These are phyloP conservation scores for Hypsizygus marmoreus DNA, from an alignment of 768 basidiomycete genomes.

Conservation along the genomic window DNA sequence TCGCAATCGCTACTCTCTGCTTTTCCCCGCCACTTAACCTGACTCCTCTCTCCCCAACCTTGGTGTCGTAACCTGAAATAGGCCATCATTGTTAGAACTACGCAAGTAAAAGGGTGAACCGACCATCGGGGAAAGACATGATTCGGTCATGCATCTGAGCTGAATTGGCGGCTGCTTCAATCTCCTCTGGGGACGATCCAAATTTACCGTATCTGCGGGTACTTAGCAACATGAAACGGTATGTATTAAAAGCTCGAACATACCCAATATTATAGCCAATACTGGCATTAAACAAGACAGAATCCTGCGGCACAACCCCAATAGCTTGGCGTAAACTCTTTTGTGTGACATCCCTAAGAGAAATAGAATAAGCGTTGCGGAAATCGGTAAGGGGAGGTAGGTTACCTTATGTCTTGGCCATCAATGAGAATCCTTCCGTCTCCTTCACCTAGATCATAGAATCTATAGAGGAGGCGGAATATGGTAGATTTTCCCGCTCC, in stretches of 20 bases:
- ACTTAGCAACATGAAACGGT: background rate
- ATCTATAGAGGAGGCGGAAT: slow-evolving; percentile 84
- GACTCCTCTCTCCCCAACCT: slow-evolving; percentile 89
- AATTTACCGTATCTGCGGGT: slow-evolving; percentile 71
- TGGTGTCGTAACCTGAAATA: slow-evolving; percentile 67
- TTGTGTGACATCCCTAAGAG: slow-evolving; percentile 74
- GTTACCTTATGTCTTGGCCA: slow-evolving; percentile 73
- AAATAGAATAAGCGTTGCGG: background rate
- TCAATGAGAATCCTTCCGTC: slow-evolving; percentile 82
- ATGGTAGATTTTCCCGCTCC: slow-evolving; percentile 86
- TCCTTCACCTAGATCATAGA: slow-evolving; percentile 86
- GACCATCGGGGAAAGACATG: slow-evolving; percentile 76
- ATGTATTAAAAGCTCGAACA: slow-evolving; percentile 16
- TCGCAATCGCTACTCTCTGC: slow-evolving; percentile 85
- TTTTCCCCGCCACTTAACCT: slow-evolving; percentile 87
- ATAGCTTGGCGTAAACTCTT: slow-evolving; percentile 76
- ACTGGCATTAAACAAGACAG: slow-evolving; percentile 70
- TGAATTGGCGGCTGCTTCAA: slow-evolving; percentile 75
- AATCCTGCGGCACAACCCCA: slow-evolving; percentile 90
- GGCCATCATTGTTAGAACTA: slow-evolving; percentile 5
- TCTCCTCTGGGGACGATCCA: slow-evolving; percentile 67
- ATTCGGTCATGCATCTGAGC: slow-evolving; percentile 91
- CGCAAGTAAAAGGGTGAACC: background rate
- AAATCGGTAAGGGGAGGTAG: background rate
- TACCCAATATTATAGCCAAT: slow-evolving; percentile 76